Evolutionary conservation across 169 alveolate genomes (phyloP).

Genomic region (Plasmodium yoelii): DNA sequence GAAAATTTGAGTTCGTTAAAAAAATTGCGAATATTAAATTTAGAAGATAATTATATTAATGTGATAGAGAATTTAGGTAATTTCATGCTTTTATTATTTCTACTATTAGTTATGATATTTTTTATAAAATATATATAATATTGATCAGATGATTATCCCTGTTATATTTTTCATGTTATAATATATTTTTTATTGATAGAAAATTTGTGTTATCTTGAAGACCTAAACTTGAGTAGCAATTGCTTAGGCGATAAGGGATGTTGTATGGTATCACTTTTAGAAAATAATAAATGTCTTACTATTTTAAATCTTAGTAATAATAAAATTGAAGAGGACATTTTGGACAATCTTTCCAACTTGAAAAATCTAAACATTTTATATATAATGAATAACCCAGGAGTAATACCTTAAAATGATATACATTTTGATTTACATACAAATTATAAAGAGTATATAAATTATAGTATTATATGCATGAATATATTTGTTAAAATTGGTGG

Average conservation of each 20-base stretch:
- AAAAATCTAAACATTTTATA: slow-evolving; percentile 34
- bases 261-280: slow-evolving; percentile 12
- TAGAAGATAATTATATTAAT: slow-evolving; percentile 54
- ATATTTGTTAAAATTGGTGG: too few relatives aligned
- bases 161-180: slow-evolving; percentile 1
- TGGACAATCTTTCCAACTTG: slow-evolving; percentile 8
- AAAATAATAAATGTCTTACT: slow-evolving; percentile 12
- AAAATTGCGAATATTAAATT: slow-evolving; percentile 46
- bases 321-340: slow-evolving; percentile 58
- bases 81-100: not conserved
- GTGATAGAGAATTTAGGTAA: slow-evolving; percentile 70
- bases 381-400: slow-evolving; percentile 65
- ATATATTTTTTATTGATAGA: slow-evolving; percentile 6
- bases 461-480: too few relatives aligned
- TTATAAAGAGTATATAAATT: too few relatives aligned
- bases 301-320: slow-evolving; percentile 63
- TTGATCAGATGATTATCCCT: not conserved
- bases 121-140: not conserved
- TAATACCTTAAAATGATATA: slow-evolving; percentile 3
- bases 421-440: not conserved
- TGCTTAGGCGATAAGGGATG: slow-evolving; percentile 59
- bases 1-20: slow-evolving; percentile 43
- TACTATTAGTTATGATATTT: not conserved
- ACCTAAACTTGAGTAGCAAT: slow-evolving; percentile 51
- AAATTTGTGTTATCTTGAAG: slow-evolving; percentile 38